These are phyloP conservation scores for Aegilops bicornis DNA, from an alignment of 176 grass and related monocot species.

Conservation along the genomic window DNA sequence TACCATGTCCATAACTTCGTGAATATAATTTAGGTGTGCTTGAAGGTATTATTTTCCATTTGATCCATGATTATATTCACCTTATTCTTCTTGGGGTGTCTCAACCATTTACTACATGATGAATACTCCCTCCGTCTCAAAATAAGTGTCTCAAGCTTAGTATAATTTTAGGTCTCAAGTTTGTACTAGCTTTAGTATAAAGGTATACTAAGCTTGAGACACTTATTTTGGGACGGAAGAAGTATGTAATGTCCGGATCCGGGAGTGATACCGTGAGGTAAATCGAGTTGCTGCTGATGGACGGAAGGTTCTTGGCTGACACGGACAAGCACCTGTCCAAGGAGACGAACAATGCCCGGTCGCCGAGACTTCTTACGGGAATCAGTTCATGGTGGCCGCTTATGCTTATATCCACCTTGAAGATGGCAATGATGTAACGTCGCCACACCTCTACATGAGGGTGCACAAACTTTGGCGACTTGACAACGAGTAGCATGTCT, in stretches of 20 bases:
- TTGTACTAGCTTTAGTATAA: too few species aligned
- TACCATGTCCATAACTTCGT: background rate
- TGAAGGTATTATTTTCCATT: background rate
- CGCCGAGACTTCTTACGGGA: background rate
- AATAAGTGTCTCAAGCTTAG: too few species aligned
- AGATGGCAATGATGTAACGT: background rate
- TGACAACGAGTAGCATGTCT: background rate
- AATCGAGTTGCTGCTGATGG: background rate
- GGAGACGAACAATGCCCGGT: constrained; percentile 23
- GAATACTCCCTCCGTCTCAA: too few species aligned
- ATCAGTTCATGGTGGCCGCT: background rate
- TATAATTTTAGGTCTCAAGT: too few species aligned
- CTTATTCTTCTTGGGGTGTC: background rate
- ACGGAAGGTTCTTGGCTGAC: background rate
- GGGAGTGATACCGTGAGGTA: background rate
- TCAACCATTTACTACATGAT: background rate
- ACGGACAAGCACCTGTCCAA: background rate
- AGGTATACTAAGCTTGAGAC: too few species aligned
- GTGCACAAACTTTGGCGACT: too few species aligned
- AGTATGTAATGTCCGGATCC: background rate
- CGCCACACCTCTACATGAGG: background rate
- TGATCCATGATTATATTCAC: background rate
- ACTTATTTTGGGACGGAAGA: too few species aligned
- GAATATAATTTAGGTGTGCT: background rate
- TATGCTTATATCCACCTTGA: background rate